phyloP scores from a whole-genome alignment of 2,329 filamentous ascomycete genomes.

The Fulvia fulva region DNA sequence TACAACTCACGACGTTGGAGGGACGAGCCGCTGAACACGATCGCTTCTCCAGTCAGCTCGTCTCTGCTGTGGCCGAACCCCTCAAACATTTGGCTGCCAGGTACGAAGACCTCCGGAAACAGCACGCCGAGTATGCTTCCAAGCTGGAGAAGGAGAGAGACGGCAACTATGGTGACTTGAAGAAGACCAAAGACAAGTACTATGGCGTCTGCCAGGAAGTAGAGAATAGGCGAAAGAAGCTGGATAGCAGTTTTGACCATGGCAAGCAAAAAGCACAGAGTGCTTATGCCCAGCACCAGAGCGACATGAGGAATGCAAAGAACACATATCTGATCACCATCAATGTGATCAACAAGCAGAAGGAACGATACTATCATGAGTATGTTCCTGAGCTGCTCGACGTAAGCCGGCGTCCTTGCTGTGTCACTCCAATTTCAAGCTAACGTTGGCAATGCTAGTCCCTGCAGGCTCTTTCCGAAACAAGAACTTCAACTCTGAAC shows the following conservation, averaged over 20 bases:
- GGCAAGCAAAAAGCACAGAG: conserved; percentile 83
- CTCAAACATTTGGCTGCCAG: conserved; percentile 68
- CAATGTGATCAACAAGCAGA: conserved; percentile 95
- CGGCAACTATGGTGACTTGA: conserved; percentile 73
- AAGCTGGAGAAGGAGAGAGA: conserved; percentile 91
- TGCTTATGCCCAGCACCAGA: conserved; percentile 84
- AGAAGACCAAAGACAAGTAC: conserved; percentile 90
- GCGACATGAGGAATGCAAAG: conserved; percentile 97
- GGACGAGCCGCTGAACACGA: conserved; percentile 85
- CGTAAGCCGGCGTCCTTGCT: conserved; percentile 46
- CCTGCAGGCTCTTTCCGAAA: conserved; percentile 89
- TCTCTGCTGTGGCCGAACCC: conserved; percentile 79
- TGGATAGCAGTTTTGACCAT: conserved; percentile 83
- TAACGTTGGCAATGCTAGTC: conserved; percentile 40
- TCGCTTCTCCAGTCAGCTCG: conserved; percentile 71
- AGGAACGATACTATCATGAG: conserved; percentile 95
- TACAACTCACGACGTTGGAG: conserved; percentile 87
- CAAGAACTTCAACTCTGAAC: conserved; percentile 79
- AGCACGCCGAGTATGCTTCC: conserved; percentile 79
- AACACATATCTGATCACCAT: conserved; percentile 97
- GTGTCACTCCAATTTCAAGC: neutral
- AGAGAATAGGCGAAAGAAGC: conserved; percentile 90
- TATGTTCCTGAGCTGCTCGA: conserved; percentile 92
- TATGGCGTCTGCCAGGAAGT: conserved; percentile 91
- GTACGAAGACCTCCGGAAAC: conserved; percentile 90